Percentiles rank a stretch among this genome's conserved stretches.
These are phyloP conservation scores for Pavlovales sp. DNA, from an alignment of 208 protist species.

Conservation along the genomic window DNA sequence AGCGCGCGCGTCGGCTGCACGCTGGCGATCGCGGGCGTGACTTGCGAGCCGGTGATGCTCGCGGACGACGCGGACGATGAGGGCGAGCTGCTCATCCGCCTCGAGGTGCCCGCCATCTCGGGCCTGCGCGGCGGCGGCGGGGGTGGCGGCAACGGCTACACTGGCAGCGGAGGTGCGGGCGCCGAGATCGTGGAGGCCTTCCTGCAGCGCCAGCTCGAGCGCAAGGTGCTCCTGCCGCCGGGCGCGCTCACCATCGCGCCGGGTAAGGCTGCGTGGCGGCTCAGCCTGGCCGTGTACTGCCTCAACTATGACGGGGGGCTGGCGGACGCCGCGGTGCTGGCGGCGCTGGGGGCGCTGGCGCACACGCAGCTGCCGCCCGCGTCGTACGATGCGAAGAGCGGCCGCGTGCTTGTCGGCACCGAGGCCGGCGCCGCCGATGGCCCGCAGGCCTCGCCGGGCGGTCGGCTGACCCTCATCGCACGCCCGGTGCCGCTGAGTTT, in stretches of 20 bases:
- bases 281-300: conserved; percentile 68
- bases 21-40: not conserved
- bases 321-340: conserved; percentile 76
- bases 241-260: not conserved
- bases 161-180: too few species aligned
- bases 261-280: not conserved
- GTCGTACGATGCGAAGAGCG: not conserved
- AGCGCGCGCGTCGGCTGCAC: not conserved
- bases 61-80: not conserved
- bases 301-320: conserved; percentile 89
- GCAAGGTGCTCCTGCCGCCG: not conserved
- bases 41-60: not conserved
- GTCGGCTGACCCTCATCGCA: not conserved
- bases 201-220: not conserved
- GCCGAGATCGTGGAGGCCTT: not conserved
- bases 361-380: conserved; percentile 88
- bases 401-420: not conserved
- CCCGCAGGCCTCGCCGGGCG: too few species aligned
- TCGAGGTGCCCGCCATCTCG: not conserved
- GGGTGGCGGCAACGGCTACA: too few species aligned
- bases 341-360: conserved; percentile 75
- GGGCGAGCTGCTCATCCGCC: not conserved
- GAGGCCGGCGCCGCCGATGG: too few species aligned
- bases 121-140: not conserved
- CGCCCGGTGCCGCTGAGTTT: conserved; percentile 56